Evolutionary conservation across 192 early-diverging fungal species (phyloP), one percentile per base, ranked within the genome.

Genomic region (Coemansia nantahalensis): DNA sequence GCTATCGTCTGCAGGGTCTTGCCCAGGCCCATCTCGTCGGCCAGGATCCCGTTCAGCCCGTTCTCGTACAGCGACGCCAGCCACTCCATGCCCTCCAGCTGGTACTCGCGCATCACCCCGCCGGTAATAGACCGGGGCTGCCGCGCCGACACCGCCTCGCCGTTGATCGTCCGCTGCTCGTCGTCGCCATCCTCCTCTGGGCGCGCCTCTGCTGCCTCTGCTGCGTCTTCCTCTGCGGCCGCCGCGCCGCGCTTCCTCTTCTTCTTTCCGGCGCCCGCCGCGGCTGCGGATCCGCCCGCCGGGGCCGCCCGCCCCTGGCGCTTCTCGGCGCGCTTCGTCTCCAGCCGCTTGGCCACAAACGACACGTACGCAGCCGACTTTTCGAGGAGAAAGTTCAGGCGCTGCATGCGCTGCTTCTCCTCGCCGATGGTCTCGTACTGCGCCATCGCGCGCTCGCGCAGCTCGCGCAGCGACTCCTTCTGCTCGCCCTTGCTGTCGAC

Each of bases 1-100:
- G 91, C 79, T 39, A 99, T 94, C 0, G 92, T 92, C 76, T 99
- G 96, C 30, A 99, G 68, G 0, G 96, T 96, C 83, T 94, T 92
- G 48, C 91, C 91, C 15, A 93, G 74, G 36, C 91, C 94, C 94
- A 96, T 94, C 48, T 95, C 91, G 69, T 97, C 96, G 8, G 91
- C 94, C 34, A 97, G 62, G 57, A 97, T 97, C 17, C 96, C 96
- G 49, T 95, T 97, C 16, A 97, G 65, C 13, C 96, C 94, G 65
- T 96, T 95, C 46, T 95, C 92, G 76, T 92, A 98, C 6, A 98
- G 76, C 59, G 84, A 89, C 39, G 91, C 86, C 53, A 98, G 68
- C 96, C 96, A 98, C 62, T 96, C 93, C 53, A 96, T 83, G 43
- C 96, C 96, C 2, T 88, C 88, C 37, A 95, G 62, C 68, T 98